Evolutionary conservation across 768 basidiomycete genomes (phyloP), one percentile per base, ranked within the genome.

Genomic region (Kwoniella dendrophila): DNA sequence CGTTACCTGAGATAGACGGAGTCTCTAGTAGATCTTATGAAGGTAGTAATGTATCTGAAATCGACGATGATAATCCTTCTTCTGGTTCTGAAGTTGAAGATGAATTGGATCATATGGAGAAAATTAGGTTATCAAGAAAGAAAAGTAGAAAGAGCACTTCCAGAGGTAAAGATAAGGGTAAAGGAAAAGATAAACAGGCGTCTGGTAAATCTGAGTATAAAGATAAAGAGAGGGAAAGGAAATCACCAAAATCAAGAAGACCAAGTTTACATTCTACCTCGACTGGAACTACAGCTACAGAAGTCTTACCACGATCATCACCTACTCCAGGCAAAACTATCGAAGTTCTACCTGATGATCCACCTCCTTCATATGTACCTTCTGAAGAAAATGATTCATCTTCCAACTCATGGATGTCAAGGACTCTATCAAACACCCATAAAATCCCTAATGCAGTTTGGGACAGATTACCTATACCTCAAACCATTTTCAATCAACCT

Each of bases 341-440:
- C 4, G 26, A 52, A 5, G 29, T 32, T n/a, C 36, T n/a, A 32
- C 45, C 59, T 5, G 75, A 76, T 52, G 62, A 68, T 32, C 77
- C 77, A 29, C 77, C 77, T 18, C 77, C 77, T 12, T 74, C 76
- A 45, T 68, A 72, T n/a, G 61, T 67, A n/a, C 68, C 69, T 27
- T 27, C 48, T 16, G 71, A 67, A 26, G 11, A 24, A 34, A 20
- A 40, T 24, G 27, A 27, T 26, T 49, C 33, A 3, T 11, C 47
- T 29, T 32, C 34, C 32, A 59, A 33, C 12, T 65, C 70, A 14
- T 75, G 73, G 73, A 66, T 75, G 59, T 68, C 70, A 10, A 50
- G 72, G 8, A 75, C 71, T 2, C 44, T 72, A 12, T 70, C 71
- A 29, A 62, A 70, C 16, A 58, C 71, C 0, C 61, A 63, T 18